A percentile compares a stretch with the other conserved stretches of the same genome.
These are phyloP conservation scores for Nicotiana noctiflora DNA, from an alignment of 257 asterid genomes.

Conservation along the genomic window DNA sequence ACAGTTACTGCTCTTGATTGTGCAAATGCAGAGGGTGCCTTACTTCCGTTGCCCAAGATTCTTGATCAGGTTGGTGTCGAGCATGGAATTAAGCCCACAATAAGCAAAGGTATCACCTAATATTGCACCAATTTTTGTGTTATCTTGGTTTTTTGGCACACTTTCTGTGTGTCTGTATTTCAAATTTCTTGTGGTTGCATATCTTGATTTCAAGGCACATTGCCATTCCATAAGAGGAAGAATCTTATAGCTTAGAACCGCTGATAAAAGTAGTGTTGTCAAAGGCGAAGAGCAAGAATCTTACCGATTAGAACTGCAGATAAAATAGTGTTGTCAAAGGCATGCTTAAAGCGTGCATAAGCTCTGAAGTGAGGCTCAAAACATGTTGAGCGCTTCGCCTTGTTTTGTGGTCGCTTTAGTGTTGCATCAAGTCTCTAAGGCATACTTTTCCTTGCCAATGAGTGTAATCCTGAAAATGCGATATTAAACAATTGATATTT, in stretches of 20 bases:
- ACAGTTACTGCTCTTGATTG: constrained; percentile 93
- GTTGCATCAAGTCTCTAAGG: too few species aligned
- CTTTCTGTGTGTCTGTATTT: background rate
- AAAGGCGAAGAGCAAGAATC: background rate
- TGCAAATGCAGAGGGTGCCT: constrained; percentile 66
- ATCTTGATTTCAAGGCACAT: background rate
- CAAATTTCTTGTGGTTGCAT: background rate
- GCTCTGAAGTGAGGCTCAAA: too few species aligned
- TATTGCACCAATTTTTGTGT: background rate
- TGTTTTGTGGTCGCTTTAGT: too few species aligned
- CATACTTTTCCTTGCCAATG: too few species aligned
- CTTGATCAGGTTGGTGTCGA: constrained; percentile 30
- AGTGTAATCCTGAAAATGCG: too few species aligned
- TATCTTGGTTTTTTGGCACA: background rate
- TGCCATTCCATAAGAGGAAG: background rate
- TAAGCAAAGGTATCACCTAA: constrained; percentile 39
- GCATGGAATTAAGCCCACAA: constrained; percentile 28
- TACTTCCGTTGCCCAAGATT: constrained; percentile 68
- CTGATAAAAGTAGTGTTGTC: background rate
- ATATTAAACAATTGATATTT: too few species aligned
- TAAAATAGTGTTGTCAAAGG: background rate
- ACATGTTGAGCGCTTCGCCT: too few species aligned
- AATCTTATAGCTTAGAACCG: background rate
- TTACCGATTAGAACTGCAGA: constrained; percentile 1
- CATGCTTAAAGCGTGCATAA: too few species aligned